Conservation (phyloP, 331 rosid genomes). For the Acacia pycnantha region DNA sequence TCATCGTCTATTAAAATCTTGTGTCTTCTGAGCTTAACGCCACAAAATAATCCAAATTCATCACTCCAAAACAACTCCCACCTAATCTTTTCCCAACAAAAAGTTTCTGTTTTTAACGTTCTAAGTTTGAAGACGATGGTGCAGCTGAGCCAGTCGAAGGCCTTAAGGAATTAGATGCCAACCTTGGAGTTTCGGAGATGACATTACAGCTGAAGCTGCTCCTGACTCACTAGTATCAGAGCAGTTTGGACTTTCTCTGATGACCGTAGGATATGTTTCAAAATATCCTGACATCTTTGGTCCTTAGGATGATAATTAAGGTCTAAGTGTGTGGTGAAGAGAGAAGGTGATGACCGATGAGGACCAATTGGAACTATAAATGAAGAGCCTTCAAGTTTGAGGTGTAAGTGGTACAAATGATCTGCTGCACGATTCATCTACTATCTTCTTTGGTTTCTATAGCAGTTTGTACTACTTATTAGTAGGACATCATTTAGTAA, state of each 20-base stretch:
- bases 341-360: neutral
- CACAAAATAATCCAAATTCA: neutral
- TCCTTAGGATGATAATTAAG: conserved; percentile 58
- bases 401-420: neutral
- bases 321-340: conserved; percentile 14
- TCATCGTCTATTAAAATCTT: neutral
- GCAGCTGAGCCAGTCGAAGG: no score
- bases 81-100: neutral
- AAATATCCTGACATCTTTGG: conserved; percentile 55
- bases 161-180: neutral
- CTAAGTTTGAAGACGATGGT: neutral
- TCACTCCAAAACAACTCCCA: neutral
- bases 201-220: neutral
- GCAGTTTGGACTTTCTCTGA: neutral
- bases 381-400: neutral
- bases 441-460: neutral
- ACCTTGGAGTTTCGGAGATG: neutral
- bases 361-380: neutral
- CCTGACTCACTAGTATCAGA: neutral
- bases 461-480: neutral
- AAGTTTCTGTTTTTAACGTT: neutral
- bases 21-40: neutral
- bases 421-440: neutral
- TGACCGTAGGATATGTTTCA: conserved; percentile 33
- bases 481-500: neutral